Percentiles rank a stretch among this genome's conserved stretches.
phyloP scores from a whole-genome alignment of 2,329 filamentous ascomycete genomes.

The Fusarium kyushuense region DNA sequence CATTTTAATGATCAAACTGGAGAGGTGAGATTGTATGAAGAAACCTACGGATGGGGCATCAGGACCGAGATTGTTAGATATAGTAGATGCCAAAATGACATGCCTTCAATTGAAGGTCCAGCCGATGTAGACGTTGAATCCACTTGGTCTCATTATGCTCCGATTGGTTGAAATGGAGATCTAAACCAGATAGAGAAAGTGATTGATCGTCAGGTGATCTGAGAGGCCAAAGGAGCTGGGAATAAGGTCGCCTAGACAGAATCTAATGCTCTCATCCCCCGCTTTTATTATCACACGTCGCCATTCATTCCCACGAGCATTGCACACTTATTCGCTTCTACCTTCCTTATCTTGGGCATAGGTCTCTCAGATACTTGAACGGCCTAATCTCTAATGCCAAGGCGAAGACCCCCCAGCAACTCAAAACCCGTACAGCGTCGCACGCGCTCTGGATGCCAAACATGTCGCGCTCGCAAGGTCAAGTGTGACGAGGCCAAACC shows the following conservation, averaged over 20 bases:
- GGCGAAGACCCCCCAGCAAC: slow-evolving; percentile 29
- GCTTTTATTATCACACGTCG: slow-evolving; percentile 24
- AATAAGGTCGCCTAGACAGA: slow-evolving; percentile 15
- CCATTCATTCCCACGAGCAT: slow-evolving; percentile 6
- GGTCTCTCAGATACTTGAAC: too few relatives aligned
- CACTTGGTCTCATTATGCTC: too few relatives aligned
- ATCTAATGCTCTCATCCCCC: slow-evolving; percentile 17
- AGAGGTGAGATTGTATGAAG: accelerated
- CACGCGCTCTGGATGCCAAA: slow-evolving; percentile 42
- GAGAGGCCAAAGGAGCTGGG: neutral
- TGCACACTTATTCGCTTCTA: neutral
- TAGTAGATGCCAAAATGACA: neutral
- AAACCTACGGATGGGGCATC: too few relatives aligned
- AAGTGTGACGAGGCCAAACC: slow-evolving; percentile 45
- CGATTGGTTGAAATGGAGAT: slow-evolving; percentile 2
- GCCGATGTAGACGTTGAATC: slow-evolving; percentile 10
- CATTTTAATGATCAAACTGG: neutral
- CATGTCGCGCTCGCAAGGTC: slow-evolving; percentile 42
- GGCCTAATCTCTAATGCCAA: slow-evolving; percentile 26
- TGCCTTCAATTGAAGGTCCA: slow-evolving; percentile 27
- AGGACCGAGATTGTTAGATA: neutral
- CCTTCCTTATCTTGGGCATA: neutral
- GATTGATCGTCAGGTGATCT: slow-evolving; percentile 22
- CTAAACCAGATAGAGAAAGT: neutral
- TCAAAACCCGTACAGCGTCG: slow-evolving; percentile 32